Conservation (phyloP, 106 monocot genomes). For the Acorus gramineus region DNA sequence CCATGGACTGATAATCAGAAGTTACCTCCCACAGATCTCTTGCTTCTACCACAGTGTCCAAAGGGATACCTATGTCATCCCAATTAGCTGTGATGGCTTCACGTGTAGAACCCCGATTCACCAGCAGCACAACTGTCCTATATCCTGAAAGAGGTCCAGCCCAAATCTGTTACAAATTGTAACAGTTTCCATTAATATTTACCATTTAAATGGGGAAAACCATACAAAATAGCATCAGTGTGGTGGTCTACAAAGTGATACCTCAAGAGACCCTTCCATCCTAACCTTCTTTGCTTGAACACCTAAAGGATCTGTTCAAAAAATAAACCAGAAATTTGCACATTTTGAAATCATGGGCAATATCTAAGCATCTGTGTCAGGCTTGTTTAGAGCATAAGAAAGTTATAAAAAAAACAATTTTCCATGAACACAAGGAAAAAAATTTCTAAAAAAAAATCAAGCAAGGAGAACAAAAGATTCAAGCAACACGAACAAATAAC, state of each 20-base stretch:
- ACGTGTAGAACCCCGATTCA: conserved; percentile 23
- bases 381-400: too few species aligned
- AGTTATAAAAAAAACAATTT: too few species aligned
- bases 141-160: conserved; percentile 51
- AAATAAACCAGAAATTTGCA: not conserved
- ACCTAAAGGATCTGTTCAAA: conserved; percentile 12
- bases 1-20: not conserved
- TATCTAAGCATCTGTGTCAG: too few species aligned
- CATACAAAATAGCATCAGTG: too few species aligned
- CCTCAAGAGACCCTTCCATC: conserved; percentile 13
- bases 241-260: not conserved
- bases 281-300: conserved; percentile 20
- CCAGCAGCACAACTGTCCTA: conserved; percentile 41
- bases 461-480: not conserved
- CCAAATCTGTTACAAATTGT: conserved; percentile 39
- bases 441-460: not conserved
- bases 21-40: conserved; percentile 41
- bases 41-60: conserved; percentile 30
- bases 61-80: conserved; percentile 53
- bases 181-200: not conserved
- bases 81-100: conserved; percentile 37
- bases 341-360: too few species aligned
- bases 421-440: too few species aligned
- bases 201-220: not conserved
- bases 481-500: not conserved